Conservation (phyloP, 2,329 filamentous ascomycete genomes). For the Phaeosphaeriaceae sp. region DNA sequence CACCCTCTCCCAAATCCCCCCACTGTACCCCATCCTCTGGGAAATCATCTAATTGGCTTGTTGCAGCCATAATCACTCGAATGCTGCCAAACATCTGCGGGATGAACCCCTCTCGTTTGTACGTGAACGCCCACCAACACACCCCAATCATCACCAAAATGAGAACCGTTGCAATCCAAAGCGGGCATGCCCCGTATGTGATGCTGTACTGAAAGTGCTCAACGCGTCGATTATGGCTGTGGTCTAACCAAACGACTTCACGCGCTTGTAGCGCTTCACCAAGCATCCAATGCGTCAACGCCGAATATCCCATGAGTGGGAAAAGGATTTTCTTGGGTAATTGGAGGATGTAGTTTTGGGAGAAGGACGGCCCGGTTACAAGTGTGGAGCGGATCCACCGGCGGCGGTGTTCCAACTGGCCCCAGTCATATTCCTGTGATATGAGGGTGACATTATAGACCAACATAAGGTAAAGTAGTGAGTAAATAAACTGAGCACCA, state of each 20-base stretch:
- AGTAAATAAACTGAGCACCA: constrained; percentile 41
- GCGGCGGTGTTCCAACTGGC: constrained; percentile 31
- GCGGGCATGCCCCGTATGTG: constrained; percentile 32
- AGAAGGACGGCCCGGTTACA: constrained; percentile 34
- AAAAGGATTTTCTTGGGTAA: constrained; percentile 39
- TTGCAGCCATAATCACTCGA: constrained; percentile 34
- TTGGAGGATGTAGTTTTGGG: constrained; percentile 38
- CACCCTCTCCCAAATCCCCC: constrained; percentile 32
- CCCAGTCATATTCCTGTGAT: constrained; percentile 37
- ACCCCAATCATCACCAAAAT: constrained; percentile 37
- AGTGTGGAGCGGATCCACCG: constrained; percentile 35
- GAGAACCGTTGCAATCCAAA: constrained; percentile 35
- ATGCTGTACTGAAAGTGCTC: constrained; percentile 36
- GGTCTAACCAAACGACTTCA: constrained; percentile 33
- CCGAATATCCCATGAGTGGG: constrained; percentile 37
- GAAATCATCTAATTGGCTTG: constrained; percentile 37
- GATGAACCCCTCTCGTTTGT: constrained; percentile 39
- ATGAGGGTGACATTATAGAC: constrained; percentile 41
- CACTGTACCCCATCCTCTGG: constrained; percentile 29
- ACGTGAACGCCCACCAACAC: constrained; percentile 43
- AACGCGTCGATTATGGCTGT: constrained; percentile 10
- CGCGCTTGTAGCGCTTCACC: constrained; percentile 39
- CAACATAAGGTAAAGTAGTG: constrained; percentile 38
- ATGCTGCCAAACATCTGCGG: constrained; percentile 46
- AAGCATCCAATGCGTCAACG: constrained; percentile 41